Percentiles rank a stretch among this genome's conserved stretches.
These are phyloP conservation scores for Metarhizium guizhouense DNA, from an alignment of 2,329 filamentous ascomycete species.

Conservation along the genomic window DNA sequence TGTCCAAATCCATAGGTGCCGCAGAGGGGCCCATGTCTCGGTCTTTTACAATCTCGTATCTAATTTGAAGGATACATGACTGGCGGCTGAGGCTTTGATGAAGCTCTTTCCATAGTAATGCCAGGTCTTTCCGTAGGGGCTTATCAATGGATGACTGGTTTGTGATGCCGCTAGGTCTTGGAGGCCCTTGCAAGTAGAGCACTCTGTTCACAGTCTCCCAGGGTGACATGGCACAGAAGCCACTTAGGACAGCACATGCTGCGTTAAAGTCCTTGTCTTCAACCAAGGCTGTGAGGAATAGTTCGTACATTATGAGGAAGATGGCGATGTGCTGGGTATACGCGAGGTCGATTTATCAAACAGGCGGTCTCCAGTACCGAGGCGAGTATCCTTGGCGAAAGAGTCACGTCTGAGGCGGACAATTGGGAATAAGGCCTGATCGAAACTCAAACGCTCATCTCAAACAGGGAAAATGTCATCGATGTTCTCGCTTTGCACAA, in stretches of 20 bases:
- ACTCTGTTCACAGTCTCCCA: constrained; percentile 41
- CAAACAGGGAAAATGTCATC: not conserved
- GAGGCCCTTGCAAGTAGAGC: constrained; percentile 43
- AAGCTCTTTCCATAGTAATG: constrained; percentile 41
- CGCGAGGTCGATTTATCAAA: not conserved
- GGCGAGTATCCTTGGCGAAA: not conserved
- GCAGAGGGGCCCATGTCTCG: constrained; percentile 33
- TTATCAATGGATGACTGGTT: constrained; percentile 31
- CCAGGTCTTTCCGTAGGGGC: constrained; percentile 26
- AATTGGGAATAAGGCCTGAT: not conserved
- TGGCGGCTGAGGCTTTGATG: constrained; percentile 45
- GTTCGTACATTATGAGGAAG: constrained; percentile 40
- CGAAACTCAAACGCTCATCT: not conserved
- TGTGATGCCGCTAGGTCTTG: constrained; percentile 35
- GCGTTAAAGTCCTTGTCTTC: constrained; percentile 38
- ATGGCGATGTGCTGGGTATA: not conserved
- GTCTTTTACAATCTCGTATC: constrained; percentile 43
- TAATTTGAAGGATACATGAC: constrained; percentile 47
- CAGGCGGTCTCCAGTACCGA: not conserved
- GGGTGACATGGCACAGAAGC: constrained; percentile 47
- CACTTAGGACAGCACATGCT: constrained; percentile 44
- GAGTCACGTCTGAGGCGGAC: not conserved
- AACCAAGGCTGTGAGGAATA: constrained; percentile 48
- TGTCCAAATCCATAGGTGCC: constrained; percentile 29
- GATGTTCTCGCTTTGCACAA: not conserved